These are phyloP conservation scores for Calocera viscosa DNA, from an alignment of 768 basidiomycete species.

Conservation along the genomic window DNA sequence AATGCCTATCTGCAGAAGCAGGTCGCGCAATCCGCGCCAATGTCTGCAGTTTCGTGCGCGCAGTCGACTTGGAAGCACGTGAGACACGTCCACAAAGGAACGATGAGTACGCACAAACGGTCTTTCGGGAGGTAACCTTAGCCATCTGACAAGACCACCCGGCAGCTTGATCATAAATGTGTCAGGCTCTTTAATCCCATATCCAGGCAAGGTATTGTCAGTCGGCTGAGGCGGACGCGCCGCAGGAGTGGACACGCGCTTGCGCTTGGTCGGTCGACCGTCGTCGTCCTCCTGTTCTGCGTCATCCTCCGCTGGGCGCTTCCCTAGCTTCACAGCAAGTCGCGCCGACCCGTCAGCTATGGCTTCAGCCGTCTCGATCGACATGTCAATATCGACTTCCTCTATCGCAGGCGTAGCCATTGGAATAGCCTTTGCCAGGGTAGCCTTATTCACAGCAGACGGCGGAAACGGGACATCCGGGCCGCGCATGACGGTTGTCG, in stretches of 20 bases:
- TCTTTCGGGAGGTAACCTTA: background rate
- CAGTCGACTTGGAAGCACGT: background rate
- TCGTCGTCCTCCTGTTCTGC: background rate
- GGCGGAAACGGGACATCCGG: background rate
- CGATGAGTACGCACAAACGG: background rate
- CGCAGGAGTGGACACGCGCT: background rate
- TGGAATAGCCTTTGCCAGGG: background rate
- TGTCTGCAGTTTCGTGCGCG: background rate
- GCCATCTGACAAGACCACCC: background rate
- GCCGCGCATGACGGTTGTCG: background rate
- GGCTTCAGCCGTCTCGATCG: background rate
- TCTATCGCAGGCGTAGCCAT: background rate
- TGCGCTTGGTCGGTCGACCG: background rate
- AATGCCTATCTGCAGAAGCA: background rate
- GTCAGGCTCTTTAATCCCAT: background rate
- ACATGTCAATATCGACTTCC: background rate
- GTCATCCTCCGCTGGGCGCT: background rate
- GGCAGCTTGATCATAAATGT: background rate
- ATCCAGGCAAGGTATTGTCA: background rate
- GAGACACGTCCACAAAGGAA: background rate
- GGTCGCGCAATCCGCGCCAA: background rate
- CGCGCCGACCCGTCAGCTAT: background rate
- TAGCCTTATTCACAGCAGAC: background rate
- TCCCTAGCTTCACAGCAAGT: background rate
- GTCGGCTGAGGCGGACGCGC: background rate